A percentile compares a stretch with the other conserved stretches of the same genome.
Evolutionary conservation across 2,329 filamentous ascomycete species (phyloP).

Genomic region (Verticillium longisporum): DNA sequence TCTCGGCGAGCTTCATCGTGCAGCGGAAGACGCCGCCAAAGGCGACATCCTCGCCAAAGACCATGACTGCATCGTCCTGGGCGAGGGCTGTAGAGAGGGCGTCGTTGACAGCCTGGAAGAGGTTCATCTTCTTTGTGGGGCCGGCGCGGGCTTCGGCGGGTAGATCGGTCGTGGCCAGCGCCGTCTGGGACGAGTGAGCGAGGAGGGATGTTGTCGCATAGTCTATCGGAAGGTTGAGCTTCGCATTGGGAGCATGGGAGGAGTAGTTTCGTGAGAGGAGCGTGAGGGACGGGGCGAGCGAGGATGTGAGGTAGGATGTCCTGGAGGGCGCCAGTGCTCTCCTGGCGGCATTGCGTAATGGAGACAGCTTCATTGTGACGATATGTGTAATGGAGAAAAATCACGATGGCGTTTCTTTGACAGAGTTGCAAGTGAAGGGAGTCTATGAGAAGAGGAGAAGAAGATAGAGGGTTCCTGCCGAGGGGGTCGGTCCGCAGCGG

Average conservation of each 20-base stretch:
- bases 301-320: background rate
- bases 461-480: background rate
- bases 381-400: background rate
- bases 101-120: conserved; percentile 91
- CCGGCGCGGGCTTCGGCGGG: conserved; percentile 57
- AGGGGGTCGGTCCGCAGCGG: conserved; percentile 7
- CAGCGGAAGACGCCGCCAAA: conserved; percentile 96
- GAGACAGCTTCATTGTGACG: conserved; percentile 7
- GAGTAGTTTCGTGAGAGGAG: conserved; percentile 34
- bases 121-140: conserved; percentile 79
- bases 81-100: conserved; percentile 77
- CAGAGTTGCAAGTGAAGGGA: background rate
- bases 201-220: conserved; percentile 78
- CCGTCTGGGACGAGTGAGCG: conserved; percentile 67
- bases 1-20: conserved; percentile 82
- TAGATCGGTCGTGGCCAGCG: conserved; percentile 67
- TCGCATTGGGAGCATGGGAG: conserved; percentile 51
- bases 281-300: conserved; percentile 7
- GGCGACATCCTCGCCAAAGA: conserved; percentile 95
- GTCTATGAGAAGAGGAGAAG: background rate
- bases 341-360: conserved; percentile 6
- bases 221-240: conserved; percentile 80
- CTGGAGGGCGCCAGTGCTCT: conserved; percentile 7
- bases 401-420: background rate
- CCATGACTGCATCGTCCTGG: conserved; percentile 75